Conservation (phyloP, 78 protist species). For the Corallochytrium limacisporum region DNA sequence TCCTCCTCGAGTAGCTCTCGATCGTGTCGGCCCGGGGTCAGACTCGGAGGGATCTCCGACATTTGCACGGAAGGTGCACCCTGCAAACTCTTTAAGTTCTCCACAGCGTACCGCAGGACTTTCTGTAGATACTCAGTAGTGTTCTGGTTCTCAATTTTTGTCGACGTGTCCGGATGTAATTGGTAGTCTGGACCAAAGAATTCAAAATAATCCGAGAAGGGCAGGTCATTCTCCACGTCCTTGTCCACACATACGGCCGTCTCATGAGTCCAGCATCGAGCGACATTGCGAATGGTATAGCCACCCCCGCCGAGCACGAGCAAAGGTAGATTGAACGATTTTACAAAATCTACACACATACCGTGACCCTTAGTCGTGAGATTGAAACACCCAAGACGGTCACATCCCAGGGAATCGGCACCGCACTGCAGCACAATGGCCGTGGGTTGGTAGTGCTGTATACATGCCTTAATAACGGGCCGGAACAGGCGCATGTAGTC, state of each 20-base stretch:
- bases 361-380: constrained; percentile 75
- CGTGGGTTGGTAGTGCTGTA: constrained; percentile 48
- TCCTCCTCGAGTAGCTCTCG: too few species aligned
- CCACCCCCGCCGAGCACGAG: constrained; percentile 99
- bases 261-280: constrained; percentile 92
- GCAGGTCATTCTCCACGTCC: constrained; percentile 17
- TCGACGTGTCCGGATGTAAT: constrained; percentile 45
- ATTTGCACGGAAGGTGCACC: constrained; percentile 49
- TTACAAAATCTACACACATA: constrained; percentile 67
- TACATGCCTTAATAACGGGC: constrained; percentile 33
- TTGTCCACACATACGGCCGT: constrained; percentile 1
- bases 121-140: neutral
- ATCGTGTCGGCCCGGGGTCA: too few species aligned
- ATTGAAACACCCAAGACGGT: constrained; percentile 95
- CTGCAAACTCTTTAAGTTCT: constrained; percentile 22
- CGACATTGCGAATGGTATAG: constrained; percentile 93
- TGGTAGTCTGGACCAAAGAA: constrained; percentile 86
- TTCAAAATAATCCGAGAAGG: constrained; percentile 87
- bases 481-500: constrained; percentile 67
- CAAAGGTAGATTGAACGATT: constrained; percentile 61
- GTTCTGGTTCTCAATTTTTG: constrained; percentile 38
- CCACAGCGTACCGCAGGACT: neutral
- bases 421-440: constrained; percentile 85
- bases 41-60: too few species aligned
- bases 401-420: constrained; percentile 94